Evolutionary conservation across 1,139 yeast genomes (phyloP), one percentile per base, ranked within the genome.

Genomic region (Arxiozyma bovina): DNA sequence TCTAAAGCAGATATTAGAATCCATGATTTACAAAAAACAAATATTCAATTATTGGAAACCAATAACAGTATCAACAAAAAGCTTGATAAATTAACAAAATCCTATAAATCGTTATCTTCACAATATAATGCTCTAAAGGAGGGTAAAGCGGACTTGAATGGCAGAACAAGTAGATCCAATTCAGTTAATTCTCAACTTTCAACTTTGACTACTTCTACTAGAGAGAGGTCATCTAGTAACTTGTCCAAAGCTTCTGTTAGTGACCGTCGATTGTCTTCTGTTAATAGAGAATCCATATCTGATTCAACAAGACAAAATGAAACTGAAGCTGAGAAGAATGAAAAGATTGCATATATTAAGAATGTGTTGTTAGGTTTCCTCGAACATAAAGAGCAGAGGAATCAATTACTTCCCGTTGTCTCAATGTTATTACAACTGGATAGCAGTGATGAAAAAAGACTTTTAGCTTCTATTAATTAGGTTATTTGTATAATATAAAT

Each of bases 361-460:
- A 93, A 93, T 66, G 97, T 93, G 2, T 71, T 93, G 21, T 73
- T 93, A 9, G 97, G 97, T 1, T 93, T 86, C 68, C 72, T 93
- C 58, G 97, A 91, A 65, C 96, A 88, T 65, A 87, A 79, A 63
- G 98, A 91, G n/a, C 97, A 91, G 69, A 76, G 98, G 53, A 82
- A 78, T 42, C 88, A 84, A 67, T 76, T 93, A 52, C 73, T 93
- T 45, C 97, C 98, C 0, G 98, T 93, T 6, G 76, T 93, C 38
- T 80, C 91, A 54, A 83, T 88, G 57, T 71, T 93, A 51, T 76
- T 93, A 58, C 81, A 83, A 55, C 74, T 93, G 64, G 79, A 77
- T 51, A 79, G 77, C 51, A 80, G 77, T 9, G 98, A 93, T 60
- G 94, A 87, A 68, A 79, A 77, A 61, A 79, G 88, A 63, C 75